Evolutionary conservation across 768 basidiomycete genomes (phyloP).

Genomic region (Porphyrellus cyaneotinctus): DNA sequence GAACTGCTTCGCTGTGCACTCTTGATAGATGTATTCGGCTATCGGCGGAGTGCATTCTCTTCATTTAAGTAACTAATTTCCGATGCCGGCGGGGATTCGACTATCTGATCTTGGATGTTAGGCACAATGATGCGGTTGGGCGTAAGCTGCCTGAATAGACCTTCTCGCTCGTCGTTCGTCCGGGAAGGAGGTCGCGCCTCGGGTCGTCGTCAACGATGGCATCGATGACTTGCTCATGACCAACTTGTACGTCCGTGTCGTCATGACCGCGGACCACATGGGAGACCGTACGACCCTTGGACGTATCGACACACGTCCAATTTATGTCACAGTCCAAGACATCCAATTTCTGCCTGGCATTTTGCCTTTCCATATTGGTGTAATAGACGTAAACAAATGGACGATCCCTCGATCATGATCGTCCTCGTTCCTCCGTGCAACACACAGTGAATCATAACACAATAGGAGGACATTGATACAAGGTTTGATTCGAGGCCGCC

Average conservation of each 20-base stretch:
- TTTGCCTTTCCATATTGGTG: constrained; percentile 1
- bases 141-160: not conserved
- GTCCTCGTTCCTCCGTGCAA: not conserved
- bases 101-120: constrained; percentile 10
- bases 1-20: not conserved
- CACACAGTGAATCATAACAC: not conserved
- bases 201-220: constrained; percentile 2
- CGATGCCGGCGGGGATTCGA: constrained; percentile 2
- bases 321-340: not conserved
- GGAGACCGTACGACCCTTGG: not conserved
- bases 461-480: not conserved
- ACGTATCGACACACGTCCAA: not conserved
- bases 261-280: not conserved
- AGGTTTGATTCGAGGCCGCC: not conserved
- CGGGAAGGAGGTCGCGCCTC: constrained; percentile 7
- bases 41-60: constrained; percentile 1
- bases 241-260: not conserved
- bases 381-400: constrained; percentile 5
- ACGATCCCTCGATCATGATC: constrained; percentile 22
- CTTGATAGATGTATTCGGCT: not conserved
- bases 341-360: not conserved
- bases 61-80: not conserved
- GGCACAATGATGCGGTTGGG: constrained; percentile 15
- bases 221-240: not conserved
- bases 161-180: not conserved